Evolutionary conservation across 2,329 filamentous ascomycete genomes (phyloP).

Genomic region (Fusarium nodosum): DNA sequence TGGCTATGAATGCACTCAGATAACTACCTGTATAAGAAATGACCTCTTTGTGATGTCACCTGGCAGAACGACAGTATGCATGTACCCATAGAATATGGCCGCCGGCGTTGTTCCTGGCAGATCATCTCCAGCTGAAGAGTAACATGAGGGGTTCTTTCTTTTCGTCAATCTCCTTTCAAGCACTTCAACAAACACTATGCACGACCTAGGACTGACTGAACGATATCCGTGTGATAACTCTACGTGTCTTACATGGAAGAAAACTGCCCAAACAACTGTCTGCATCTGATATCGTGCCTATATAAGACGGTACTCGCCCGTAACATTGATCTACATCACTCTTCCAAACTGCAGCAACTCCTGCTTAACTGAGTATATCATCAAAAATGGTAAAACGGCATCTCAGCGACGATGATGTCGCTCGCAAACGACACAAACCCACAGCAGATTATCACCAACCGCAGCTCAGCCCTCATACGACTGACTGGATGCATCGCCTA

Average conservation of each 20-base stretch:
- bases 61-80: neutral
- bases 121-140: neutral
- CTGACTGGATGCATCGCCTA: neutral
- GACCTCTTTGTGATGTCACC: neutral
- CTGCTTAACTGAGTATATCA: neutral
- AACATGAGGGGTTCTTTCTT: neutral
- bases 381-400: neutral
- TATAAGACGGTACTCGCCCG: neutral
- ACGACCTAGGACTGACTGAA: neutral
- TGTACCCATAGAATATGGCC: neutral
- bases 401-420: neutral
- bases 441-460: neutral
- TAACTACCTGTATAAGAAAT: neutral
- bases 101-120: neutral
- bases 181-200: neutral
- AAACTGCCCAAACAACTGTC: neutral
- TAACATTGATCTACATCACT: no score
- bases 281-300: neutral
- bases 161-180: neutral
- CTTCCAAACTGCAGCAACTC: neutral
- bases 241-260: neutral
- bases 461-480: neutral
- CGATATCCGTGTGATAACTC: no score
- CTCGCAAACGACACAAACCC: neutral
- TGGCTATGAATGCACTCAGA: neutral